Evolutionary conservation across 495 filamentous ascomycete genomes (phyloP).

Genomic region (Neurospora cerealis): DNA sequence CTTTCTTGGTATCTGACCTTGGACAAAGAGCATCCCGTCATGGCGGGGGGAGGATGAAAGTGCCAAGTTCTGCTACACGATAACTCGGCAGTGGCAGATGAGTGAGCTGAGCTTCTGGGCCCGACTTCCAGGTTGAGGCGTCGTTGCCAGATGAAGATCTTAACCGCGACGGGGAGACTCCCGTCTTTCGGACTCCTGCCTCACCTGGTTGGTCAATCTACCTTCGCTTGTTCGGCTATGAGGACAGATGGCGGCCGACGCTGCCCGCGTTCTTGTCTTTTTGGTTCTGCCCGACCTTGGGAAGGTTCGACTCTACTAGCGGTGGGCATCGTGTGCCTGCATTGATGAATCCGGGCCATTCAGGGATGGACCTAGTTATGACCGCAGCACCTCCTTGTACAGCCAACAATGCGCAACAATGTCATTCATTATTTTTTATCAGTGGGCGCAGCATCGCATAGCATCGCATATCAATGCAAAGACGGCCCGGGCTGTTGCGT

Average conservation of each 20-base stretch:
- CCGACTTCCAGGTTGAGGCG: background rate
- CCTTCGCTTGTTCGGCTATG: background rate
- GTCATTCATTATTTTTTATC: background rate
- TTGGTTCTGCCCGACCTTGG: background rate
- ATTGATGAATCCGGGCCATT: background rate
- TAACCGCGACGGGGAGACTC: background rate
- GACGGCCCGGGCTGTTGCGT: background rate
- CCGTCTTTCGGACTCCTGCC: background rate
- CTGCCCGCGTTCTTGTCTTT: background rate
- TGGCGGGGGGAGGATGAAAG: background rate
- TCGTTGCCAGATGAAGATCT: background rate
- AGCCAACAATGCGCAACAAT: background rate
- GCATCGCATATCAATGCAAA: background rate
- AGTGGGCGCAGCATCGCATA: background rate
- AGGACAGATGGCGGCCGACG: background rate
- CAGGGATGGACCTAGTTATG: background rate
- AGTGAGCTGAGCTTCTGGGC: background rate
- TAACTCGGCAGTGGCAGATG: background rate
- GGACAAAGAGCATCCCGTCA: background rate
- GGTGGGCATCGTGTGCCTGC: background rate
- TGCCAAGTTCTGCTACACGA: background rate
- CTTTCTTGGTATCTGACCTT: background rate
- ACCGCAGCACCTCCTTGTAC: background rate
- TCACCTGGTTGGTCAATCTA: background rate
- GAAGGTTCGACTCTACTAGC: background rate